Percentiles rank a stretch among this genome's conserved stretches.
Conservation (phyloP, 257 asterid species). For the Leptodermis oblonga region DNA sequence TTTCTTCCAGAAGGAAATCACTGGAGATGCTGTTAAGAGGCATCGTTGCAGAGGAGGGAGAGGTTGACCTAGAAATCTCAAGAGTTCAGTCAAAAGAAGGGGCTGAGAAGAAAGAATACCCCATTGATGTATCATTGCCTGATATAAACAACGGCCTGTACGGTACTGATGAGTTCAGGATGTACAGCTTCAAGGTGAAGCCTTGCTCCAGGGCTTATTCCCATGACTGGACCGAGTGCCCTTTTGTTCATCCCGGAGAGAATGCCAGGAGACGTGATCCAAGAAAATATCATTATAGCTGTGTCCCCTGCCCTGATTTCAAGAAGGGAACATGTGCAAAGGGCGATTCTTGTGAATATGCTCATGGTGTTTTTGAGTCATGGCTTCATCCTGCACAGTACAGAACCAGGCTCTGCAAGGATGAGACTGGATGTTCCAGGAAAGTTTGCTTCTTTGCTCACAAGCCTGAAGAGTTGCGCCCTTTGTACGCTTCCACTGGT, state of each 20-base stretch:
- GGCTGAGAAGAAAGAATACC: conserved; percentile 66
- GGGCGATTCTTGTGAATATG: conserved; percentile 69
- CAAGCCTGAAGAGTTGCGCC: conserved; percentile 70
- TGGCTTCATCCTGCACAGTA: conserved; percentile 98
- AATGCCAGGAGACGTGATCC: conserved; percentile 61
- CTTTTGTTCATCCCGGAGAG: conserved; percentile 52
- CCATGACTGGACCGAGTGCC: conserved; percentile 57
- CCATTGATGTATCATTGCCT: conserved; percentile 50
- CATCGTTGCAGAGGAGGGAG: conserved; percentile 21
- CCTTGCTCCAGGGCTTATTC: conserved; percentile 58
- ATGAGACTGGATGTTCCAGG: conserved; percentile 71
- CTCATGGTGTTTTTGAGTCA: conserved; percentile 92
- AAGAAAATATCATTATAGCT: conserved; percentile 52
- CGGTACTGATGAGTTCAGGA: conserved; percentile 49
- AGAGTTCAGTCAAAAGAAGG: conserved; percentile 22
- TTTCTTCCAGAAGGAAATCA: conserved; percentile 45
- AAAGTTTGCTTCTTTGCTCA: conserved; percentile 93
- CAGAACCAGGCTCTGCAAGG: conserved; percentile 85
- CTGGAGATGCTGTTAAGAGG: conserved; percentile 71
- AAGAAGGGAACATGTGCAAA: conserved; percentile 78
- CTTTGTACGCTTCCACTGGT: conserved; percentile 72
- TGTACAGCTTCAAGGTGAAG: conserved; percentile 50
- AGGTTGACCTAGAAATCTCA: conserved; percentile 28
- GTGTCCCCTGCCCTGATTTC: conserved; percentile 92
- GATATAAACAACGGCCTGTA: conserved; percentile 44